Conservation (phyloP, 441 rosid species). For the Mallotus repandus region DNA sequence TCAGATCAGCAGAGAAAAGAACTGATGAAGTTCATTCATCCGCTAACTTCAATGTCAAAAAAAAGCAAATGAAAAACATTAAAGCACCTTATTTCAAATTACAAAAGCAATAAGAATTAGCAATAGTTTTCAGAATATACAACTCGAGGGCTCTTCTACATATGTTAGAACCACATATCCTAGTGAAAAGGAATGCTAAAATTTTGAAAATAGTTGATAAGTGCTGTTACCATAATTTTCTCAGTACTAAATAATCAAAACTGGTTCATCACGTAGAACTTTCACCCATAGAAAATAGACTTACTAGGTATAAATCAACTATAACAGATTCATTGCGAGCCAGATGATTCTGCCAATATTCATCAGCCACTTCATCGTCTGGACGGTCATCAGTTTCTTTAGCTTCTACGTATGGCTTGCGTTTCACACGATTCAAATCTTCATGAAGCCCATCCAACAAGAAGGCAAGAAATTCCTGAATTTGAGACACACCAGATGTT, state of each 20-base stretch:
- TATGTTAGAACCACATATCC: not conserved
- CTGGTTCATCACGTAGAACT: not conserved
- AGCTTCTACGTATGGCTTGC: conserved; percentile 61
- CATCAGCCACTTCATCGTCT: conserved; percentile 64
- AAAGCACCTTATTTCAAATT: not conserved
- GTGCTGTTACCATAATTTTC: not conserved
- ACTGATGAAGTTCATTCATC: conserved; percentile 6
- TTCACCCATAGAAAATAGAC: conserved; percentile 15
- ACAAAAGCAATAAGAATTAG: conserved; percentile 1
- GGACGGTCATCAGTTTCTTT: conserved; percentile 54
- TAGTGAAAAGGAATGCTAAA: not conserved
- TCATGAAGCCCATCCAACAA: conserved; percentile 80
- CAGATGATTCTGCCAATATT: conserved; percentile 56
- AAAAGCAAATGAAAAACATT: not conserved
- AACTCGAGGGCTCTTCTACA: not conserved
- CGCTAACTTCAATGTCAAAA: not conserved
- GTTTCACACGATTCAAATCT: conserved; percentile 67
- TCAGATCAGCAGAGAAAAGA: conserved; percentile 5
- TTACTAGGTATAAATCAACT: conserved; percentile 62
- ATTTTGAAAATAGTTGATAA: not conserved
- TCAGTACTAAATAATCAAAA: conserved; percentile 3
- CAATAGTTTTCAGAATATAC: not conserved
- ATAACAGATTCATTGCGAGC: conserved; percentile 64
- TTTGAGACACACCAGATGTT: conserved; percentile 2
- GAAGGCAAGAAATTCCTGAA: conserved; percentile 69